A percentile compares a stretch with the other conserved stretches of the same genome.
Evolutionary conservation across 2,329 filamentous ascomycete genomes (phyloP).

Genomic region (Aaosphaeria arxii): DNA sequence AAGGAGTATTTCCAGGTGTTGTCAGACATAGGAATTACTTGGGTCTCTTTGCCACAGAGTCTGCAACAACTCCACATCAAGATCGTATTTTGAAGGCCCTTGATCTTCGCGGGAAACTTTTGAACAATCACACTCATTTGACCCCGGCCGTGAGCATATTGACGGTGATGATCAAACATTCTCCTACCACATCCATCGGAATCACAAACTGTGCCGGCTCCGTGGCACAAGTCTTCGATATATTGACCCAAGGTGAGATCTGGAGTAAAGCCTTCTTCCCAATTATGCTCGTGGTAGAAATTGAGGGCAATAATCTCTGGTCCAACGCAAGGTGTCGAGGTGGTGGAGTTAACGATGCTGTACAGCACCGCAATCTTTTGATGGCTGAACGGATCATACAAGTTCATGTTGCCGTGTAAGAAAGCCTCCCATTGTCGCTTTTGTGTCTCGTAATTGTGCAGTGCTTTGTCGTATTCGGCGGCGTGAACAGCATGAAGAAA

Average conservation of each 20-base stretch:
- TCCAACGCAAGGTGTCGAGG: slow-evolving; percentile 88
- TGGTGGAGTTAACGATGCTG: slow-evolving; percentile 89
- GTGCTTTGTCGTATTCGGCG: slow-evolving; percentile 91
- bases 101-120: slow-evolving; percentile 64
- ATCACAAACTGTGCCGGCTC: slow-evolving; percentile 73
- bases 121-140: slow-evolving; percentile 91
- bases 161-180: slow-evolving; percentile 90
- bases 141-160: slow-evolving; percentile 94
- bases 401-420: slow-evolving; percentile 78
- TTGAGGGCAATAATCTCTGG: slow-evolving; percentile 86
- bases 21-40: slow-evolving; percentile 85
- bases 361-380: slow-evolving; percentile 95
- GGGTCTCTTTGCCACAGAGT: slow-evolving; percentile 84
- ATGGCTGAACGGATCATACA: slow-evolving; percentile 93
- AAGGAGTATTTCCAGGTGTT: slow-evolving; percentile 98
- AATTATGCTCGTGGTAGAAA: slow-evolving; percentile 89
- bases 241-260: slow-evolving; percentile 95
- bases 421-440: slow-evolving; percentile 96
- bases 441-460: slow-evolving; percentile 91
- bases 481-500: slow-evolving; percentile 93
- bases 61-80: slow-evolving; percentile 99
- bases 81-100: slow-evolving; percentile 69
- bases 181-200: slow-evolving; percentile 82
- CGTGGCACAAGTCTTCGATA: slow-evolving; percentile 81
- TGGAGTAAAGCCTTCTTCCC: slow-evolving; percentile 65